Conservation (phyloP, 1,139 yeast species). For the Pichia sp. region DNA sequence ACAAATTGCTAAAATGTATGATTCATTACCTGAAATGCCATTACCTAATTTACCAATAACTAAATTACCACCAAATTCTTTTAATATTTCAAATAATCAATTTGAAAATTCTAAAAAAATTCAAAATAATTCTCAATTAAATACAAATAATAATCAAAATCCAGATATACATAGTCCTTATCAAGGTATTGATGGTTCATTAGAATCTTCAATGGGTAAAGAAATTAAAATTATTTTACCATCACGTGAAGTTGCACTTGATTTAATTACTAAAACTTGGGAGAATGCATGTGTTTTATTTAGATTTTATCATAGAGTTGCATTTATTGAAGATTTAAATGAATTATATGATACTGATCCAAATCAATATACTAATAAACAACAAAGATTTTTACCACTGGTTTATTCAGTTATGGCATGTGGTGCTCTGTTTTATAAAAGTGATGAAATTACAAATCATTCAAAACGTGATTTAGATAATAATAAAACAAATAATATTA, state of each 20-base stretch:
- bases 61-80: slow-evolving; percentile 11
- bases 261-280: slow-evolving; percentile 74
- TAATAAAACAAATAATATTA: slow-evolving; percentile 1
- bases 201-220: slow-evolving; percentile 35
- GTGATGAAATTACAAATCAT: slow-evolving; percentile 30
- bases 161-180: slow-evolving; percentile 11
- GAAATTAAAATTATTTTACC: slow-evolving; percentile 71
- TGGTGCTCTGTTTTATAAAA: slow-evolving; percentile 64
- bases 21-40: slow-evolving; percentile 28
- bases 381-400: slow-evolving; percentile 70
- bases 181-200: slow-evolving; percentile 34
- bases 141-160: neutral
- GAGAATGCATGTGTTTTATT: slow-evolving; percentile 78
- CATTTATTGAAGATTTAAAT: slow-evolving; percentile 54
- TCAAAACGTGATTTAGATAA: slow-evolving; percentile 11
- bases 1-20: slow-evolving; percentile 25
- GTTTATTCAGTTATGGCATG: slow-evolving; percentile 67
- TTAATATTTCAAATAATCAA: slow-evolving; percentile 1
- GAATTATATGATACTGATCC: slow-evolving; percentile 64
- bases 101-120: slow-evolving; percentile 2
- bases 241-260: slow-evolving; percentile 63
- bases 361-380: slow-evolving; percentile 61
- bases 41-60: slow-evolving; percentile 24
- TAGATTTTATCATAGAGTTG: slow-evolving; percentile 80
- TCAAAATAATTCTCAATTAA: neutral